These are phyloP conservation scores for Prunus campanulata DNA, from an alignment of 306 rosid genomes.

Conservation along the genomic window DNA sequence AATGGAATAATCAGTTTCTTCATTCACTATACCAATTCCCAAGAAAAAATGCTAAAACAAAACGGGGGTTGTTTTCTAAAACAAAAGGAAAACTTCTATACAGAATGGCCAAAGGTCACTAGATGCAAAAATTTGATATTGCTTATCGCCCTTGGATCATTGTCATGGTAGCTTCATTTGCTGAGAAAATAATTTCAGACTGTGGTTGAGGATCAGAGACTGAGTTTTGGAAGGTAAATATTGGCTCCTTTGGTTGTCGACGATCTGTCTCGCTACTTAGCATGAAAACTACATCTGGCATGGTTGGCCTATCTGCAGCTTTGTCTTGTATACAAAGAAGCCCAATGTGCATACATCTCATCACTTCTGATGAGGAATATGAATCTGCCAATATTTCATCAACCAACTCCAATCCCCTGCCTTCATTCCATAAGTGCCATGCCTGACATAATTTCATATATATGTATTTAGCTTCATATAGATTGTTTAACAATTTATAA, in stretches of 20 bases:
- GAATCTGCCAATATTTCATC: slow-evolving; percentile 7
- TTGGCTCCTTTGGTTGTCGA: slow-evolving; percentile 22
- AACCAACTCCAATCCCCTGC: neutral
- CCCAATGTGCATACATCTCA: slow-evolving; percentile 18
- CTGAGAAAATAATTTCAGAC: neutral
- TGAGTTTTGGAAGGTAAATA: neutral
- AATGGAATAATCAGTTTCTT: too few species aligned
- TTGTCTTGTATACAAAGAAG: slow-evolving; percentile 30
- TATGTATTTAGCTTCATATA: neutral
- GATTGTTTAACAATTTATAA: neutral
- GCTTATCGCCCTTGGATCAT: slow-evolving; percentile 13
- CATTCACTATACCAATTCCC: too few species aligned
- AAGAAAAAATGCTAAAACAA: too few species aligned
- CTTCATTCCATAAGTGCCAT: slow-evolving; percentile 17
- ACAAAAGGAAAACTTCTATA: too few species aligned
- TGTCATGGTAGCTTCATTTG: slow-evolving; percentile 16
- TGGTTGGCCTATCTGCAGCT: slow-evolving; percentile 27
- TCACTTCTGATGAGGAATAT: neutral
- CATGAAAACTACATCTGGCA: slow-evolving; percentile 16
- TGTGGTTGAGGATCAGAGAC: neutral
- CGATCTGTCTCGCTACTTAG: slow-evolving; percentile 3
- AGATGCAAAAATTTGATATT: neutral
- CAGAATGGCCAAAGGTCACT: neutral
- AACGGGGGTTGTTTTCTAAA: too few species aligned
- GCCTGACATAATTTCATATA: neutral